Evolutionary conservation across 139 green algal genomes (phyloP), one percentile per base, ranked within the genome.

Genomic region (Chlamydomonas urium): DNA sequence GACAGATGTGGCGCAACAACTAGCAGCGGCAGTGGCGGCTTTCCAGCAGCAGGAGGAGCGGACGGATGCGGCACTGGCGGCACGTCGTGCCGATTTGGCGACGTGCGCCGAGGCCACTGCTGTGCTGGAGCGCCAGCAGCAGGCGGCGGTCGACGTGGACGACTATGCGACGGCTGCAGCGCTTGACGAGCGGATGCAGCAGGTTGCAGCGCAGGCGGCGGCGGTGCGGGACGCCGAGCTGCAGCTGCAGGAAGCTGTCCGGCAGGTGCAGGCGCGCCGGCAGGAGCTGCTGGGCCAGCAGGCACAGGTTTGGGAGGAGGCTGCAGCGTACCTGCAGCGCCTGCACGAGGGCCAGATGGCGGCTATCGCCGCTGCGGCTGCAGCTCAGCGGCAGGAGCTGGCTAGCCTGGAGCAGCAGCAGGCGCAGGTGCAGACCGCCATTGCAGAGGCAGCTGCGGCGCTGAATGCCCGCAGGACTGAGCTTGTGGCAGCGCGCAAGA

Each of bases 141-240:
- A 23, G 32, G 21, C 33, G 23, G 59, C 59, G 33, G 59, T 23
- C 5, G 59, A 67, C 4, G 59, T 26, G 8, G 59, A 67, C 19
- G 23, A 38, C 19, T 67, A 37, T 67, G 59, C 37, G 28, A 29
- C 24, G 31, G 59, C 59, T 26, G 59, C 29, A 28, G 59, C 59
- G 33, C 59, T 67, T 6, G 59, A 45, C 21, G 59, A 67, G 33
- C 59, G 59, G n/a, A 61, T 14, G 56, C 28, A 5, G 35, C 45
- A 6, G 31, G 59, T n/a, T 26, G 31, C 14, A 5, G 24, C 28
- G 59, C 33, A 42, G n/a, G 28, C 5, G 31, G 59, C 28, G 21
- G 58, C 1, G 14, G 32, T 2, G 21, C 33, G 6, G 1, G 21
- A 14, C 33, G 33, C 31, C 19, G 59, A 67, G 31, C 28, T 42